Base-by-base conservation (phyloP, 1,139 yeast genomes). In the Ogataea hybrid region DNA sequence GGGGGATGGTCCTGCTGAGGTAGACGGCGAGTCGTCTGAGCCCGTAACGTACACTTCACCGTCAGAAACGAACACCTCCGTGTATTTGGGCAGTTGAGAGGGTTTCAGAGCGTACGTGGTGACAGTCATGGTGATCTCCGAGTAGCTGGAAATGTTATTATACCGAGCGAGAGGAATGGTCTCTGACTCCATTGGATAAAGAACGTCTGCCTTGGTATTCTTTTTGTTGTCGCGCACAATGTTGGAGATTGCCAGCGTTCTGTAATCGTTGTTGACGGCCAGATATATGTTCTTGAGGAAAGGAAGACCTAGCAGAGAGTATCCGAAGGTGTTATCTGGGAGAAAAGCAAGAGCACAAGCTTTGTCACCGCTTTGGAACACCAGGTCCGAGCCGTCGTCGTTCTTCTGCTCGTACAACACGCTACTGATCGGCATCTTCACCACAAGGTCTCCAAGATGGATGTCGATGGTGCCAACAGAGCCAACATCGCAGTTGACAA, bases 251-350 rank as follows among this genome's bases (percentile, higher is more conserved):
- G 84, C 95, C 8, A 86, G 63, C 25, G 66, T 67, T 27, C 67
- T 61, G 20, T 79, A 79, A 17, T 75, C 87, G 49, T 77, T 72
- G 60, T 86, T 94, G 34, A 84, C 79, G 0, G 83, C 92, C 35
- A 84, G 50, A 58, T 80, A 85, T 20, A 76, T 65, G 37, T 71
- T 68, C 41, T 70, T 67, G 42, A 86, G 53, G 51, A 85, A 79
- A 1, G 86, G 71, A 8, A 78, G 63, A 1, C 95, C 95, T 29
- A 87, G 62, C 1, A 79, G 56, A 16, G 75, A 70, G 57, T 68
- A 81, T 1, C 90, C 89, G 3, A 66, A 50, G 12, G 52, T 48
- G 4, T 69, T 63, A 34, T 75, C 70, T 1, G 89, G 84, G 25
- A 71, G 60, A 37, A 86, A 63, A 12, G 73, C 70, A 39, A 86